Evolutionary conservation across 805 yeast genomes (phyloP), one percentile per base, ranked within the genome.

Genomic region (Blastobotrys terrestris): DNA sequence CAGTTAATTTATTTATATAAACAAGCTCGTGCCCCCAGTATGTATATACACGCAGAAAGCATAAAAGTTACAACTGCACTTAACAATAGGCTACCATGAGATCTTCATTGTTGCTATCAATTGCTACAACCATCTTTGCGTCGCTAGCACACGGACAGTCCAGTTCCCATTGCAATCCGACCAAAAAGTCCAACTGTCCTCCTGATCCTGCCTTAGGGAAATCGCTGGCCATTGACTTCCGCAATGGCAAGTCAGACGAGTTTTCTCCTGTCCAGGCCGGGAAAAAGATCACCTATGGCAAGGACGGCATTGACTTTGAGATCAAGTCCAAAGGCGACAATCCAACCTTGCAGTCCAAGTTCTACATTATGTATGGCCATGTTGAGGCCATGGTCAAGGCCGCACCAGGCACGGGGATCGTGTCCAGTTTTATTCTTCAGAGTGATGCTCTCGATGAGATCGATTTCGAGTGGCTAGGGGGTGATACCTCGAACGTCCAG

Each of bases 341-440:
- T 64, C 97, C 97, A 2, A 77, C 90, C 5, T 68, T 89, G 50
- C 77, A 75, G 59, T 87, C 95, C 4, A 78, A 84, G 56, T 88
- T 86, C 67, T 87, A 87, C 71, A 79, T 91, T 61, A 87, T 90
- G 94, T 91, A 83, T 67, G 97, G 97, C 54, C 83, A 82, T 58
- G 79, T 89, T 35, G 94, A 86, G 66, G 89, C 81, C 3, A 73
- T 73, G 1, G 67, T 85, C 54, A 77, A 83, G 65, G 86, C 91
- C 18, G 91, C 94, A 2, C 70, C 77, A 13, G 97, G 96, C 20
- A 69, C 68, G 19, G 97, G 96, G 56, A 76, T 90, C 42, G 80
- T 88, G 13, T 85, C 96, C 0, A 83, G 94, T 2, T 80, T 90
- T 60, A 88, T 84, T 58, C 75, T 90, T 51, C 95, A 89, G 65